A percentile compares a stretch with the other conserved stretches of the same genome.
Conservation (phyloP, 805 yeast species). For the Metschnikowia baotianmanensis region DNA sequence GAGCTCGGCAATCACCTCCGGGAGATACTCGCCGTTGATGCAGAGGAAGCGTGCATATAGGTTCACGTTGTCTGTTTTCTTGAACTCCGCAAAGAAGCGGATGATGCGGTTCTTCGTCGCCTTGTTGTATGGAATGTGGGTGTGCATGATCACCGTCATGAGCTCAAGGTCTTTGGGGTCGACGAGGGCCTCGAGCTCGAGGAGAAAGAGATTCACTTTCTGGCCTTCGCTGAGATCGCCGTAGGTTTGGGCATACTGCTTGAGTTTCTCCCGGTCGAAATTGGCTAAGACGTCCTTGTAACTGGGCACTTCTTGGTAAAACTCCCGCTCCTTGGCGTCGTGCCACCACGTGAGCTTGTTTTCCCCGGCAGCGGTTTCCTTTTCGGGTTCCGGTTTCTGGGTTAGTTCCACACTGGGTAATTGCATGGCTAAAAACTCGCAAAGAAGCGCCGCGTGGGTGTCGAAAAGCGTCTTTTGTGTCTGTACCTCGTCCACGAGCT, state of each 20-base stretch:
- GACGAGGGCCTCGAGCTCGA: slow-evolving; percentile 39
- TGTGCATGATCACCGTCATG: slow-evolving; percentile 48
- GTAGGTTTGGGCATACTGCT: slow-evolving; percentile 8
- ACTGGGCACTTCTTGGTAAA: slow-evolving; percentile 57
- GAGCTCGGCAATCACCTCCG: slow-evolving; percentile 51
- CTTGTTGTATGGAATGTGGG: slow-evolving; percentile 57
- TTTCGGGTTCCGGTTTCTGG: slow-evolving; percentile 22
- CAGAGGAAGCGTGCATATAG: slow-evolving; percentile 68
- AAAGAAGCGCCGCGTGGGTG: slow-evolving; percentile 9
- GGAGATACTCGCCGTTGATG: slow-evolving; percentile 48
- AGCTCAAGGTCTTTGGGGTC: slow-evolving; percentile 51
- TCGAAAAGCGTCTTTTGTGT: slow-evolving; percentile 5
- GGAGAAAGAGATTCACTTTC: slow-evolving; percentile 42
- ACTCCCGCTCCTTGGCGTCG: slow-evolving; percentile 58
- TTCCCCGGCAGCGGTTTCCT: slow-evolving; percentile 5
- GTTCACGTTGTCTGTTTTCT: slow-evolving; percentile 44
- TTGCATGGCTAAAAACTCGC: slow-evolving; percentile 9
- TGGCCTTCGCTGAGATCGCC: slow-evolving; percentile 32
- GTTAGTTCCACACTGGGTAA: slow-evolving; percentile 24
- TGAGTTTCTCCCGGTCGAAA: slow-evolving; percentile 13
- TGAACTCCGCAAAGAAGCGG: slow-evolving; percentile 49
- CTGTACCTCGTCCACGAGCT: slow-evolving; percentile 6
- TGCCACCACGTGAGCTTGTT: slow-evolving; percentile 49
- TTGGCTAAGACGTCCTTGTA: slow-evolving; percentile 30
- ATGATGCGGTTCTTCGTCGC: slow-evolving; percentile 65